Evolutionary conservation across 495 filamentous ascomycete species (phyloP), one percentile per base, ranked within the genome.

Genomic region (Lophiostoma macrostomum): DNA sequence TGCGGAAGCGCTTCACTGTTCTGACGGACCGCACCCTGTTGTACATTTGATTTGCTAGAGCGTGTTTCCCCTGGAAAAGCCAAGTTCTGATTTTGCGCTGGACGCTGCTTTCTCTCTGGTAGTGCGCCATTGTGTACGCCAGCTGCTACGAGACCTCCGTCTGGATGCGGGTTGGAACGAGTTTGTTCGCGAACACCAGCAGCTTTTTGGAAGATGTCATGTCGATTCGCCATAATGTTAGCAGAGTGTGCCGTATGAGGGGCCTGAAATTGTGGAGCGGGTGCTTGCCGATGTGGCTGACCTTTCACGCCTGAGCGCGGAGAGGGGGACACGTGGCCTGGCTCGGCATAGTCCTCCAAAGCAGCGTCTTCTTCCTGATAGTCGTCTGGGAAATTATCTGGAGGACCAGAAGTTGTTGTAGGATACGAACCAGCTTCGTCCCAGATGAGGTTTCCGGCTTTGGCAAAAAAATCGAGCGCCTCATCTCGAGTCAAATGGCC

Each of bases 401-500:
- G 30, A 27, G 14, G 7, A 7, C 47, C 54, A 30, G 54, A 62
- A 28, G 59, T 59, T 5, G 54, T 59, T 12, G 60, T 30, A n/a
- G 60, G 55, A 29, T 63, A 63, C 14, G 58, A 61, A 14, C 56
- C 28, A 25, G 25, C 47, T 14, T 16, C 42, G 25, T 47, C 44
- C 14, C 34, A 42, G 10, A 32, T 10, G 25, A 10, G 3, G 5
- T 16, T 14, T 23, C 43, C 13, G 25, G 18, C 5, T 11, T 16
- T 14, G 5, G 10, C 19, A 6, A 52, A 23, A 18, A 22, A 52
- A 4, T 3, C 12, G 2, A 14, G 14, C 14, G 41, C 37, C 7
- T 14, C 25, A 3, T 32, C 5, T 7, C 16, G 49, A 6, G 13
- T 1, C 1, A 1, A n/a, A 18, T 44, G 2, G 2, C 18, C 4